Conservation (phyloP, 2,329 filamentous ascomycete species). For the Arthrinium phaeospermum region DNA sequence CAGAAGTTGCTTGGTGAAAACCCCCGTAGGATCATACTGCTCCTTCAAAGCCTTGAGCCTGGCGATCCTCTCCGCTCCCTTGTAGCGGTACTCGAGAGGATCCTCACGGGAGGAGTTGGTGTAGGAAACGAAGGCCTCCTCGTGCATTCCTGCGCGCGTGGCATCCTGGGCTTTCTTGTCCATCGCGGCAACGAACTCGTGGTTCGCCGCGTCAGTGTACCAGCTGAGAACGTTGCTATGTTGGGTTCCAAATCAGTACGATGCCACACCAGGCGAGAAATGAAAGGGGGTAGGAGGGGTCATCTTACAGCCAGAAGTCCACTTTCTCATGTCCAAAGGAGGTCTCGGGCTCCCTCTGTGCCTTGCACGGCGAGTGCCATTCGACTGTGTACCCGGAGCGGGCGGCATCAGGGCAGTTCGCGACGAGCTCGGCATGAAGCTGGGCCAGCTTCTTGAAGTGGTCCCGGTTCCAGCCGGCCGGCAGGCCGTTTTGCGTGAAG, state of each 20-base stretch:
- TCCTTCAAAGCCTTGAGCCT: neutral
- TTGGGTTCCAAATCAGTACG: neutral
- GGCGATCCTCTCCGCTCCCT: neutral
- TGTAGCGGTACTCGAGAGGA: neutral
- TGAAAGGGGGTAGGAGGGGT: too few relatives aligned
- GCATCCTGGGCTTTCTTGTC: neutral
- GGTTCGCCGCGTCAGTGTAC: neutral
- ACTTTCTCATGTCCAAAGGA: neutral
- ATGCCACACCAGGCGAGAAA: neutral
- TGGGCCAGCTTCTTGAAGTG: slow-evolving; percentile 21
- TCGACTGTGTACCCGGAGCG: slow-evolving; percentile 25
- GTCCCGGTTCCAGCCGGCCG: slow-evolving; percentile 20
- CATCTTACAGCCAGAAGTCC: slow-evolving; percentile 20
- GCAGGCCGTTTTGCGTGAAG: slow-evolving; percentile 30
- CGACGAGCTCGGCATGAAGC: slow-evolving; percentile 22
- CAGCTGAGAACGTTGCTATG: slow-evolving; percentile 16
- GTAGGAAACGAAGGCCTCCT: neutral
- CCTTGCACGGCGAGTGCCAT: slow-evolving; percentile 20
- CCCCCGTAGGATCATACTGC: neutral
- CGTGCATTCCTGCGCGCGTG: neutral
- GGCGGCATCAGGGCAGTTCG: slow-evolving; percentile 23
- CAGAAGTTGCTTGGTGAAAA: neutral
- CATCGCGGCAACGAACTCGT: neutral
- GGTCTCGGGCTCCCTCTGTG: neutral
- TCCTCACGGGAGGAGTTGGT: neutral